A percentile compares a stretch with the other conserved stretches of the same genome.
phyloP scores from a whole-genome alignment of 495 filamentous ascomycete species.

The Pyrenopolyporus hunteri region DNA sequence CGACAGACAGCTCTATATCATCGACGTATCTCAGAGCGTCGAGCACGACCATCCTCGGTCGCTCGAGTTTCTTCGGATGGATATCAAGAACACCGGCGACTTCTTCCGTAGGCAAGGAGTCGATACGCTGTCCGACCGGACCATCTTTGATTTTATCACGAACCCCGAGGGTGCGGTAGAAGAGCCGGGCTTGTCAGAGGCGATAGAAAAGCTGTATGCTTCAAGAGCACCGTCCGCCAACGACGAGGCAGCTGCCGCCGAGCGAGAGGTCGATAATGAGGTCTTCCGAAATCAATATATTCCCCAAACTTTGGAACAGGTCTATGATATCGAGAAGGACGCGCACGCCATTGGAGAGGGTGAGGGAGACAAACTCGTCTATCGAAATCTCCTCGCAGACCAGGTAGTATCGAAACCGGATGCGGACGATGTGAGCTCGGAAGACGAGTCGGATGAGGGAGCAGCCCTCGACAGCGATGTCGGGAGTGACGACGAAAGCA shows the following conservation, averaged over 20 bases:
- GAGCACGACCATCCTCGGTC: slow-evolving; percentile 94
- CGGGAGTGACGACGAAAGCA: slow-evolving; percentile 53
- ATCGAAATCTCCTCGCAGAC: slow-evolving; percentile 77
- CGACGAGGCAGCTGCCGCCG: slow-evolving; percentile 53
- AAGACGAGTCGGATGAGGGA: slow-evolving; percentile 49
- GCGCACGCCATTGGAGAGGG: slow-evolving; percentile 75
- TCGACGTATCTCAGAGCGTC: slow-evolving; percentile 96
- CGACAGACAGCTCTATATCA: slow-evolving; percentile 82
- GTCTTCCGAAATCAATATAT: slow-evolving; percentile 97
- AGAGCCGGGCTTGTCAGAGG: slow-evolving; percentile 52
- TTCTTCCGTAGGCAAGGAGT: slow-evolving; percentile 89
- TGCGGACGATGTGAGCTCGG: slow-evolving; percentile 39
- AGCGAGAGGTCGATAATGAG: slow-evolving; percentile 76
- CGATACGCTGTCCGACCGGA: slow-evolving; percentile 72
- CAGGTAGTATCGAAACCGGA: slow-evolving; percentile 57
- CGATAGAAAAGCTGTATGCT: slow-evolving; percentile 56
- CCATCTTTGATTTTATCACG: slow-evolving; percentile 81
- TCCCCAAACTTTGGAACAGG: slow-evolving; percentile 89
- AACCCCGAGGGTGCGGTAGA: slow-evolving; percentile 56
- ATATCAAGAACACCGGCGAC: slow-evolving; percentile 92
- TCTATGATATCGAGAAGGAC: slow-evolving; percentile 94
- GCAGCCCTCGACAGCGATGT: slow-evolving; percentile 57
- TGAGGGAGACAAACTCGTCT: slow-evolving; percentile 74
- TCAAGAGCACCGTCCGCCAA: slow-evolving; percentile 40
- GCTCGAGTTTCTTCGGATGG: slow-evolving; percentile 92